Percentiles rank a stretch among this genome's conserved stretches.
phyloP scores from a whole-genome alignment of 768 basidiomycete species.

The Termitomyces bulborhizus region DNA sequence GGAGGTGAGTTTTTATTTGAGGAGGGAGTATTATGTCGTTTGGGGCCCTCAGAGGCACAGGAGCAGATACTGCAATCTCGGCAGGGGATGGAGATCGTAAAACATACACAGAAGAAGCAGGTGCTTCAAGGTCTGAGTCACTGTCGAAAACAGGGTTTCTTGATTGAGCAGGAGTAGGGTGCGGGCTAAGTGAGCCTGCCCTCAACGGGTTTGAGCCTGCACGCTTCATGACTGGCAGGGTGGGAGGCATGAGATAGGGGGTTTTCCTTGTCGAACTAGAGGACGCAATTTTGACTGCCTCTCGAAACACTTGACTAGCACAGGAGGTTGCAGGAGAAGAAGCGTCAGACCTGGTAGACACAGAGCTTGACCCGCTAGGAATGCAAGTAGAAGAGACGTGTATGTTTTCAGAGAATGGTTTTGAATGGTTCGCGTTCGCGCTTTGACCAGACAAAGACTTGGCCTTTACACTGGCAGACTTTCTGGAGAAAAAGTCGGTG shows the following conservation, averaged over 20 bases:
- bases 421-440: background rate
- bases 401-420: background rate
- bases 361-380: slow-evolving; percentile 8
- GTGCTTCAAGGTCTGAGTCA: slow-evolving; percentile 26
- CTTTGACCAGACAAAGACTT: slow-evolving; percentile 5
- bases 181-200: slow-evolving; percentile 4
- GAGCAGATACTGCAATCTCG: slow-evolving; percentile 2
- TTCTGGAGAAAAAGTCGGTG: slow-evolving; percentile 42
- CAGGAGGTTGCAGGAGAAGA: slow-evolving; percentile 9
- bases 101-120: slow-evolving; percentile 23
- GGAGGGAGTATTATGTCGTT: slow-evolving; percentile 17
- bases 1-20: slow-evolving; percentile 12
- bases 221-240: background rate
- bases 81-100: slow-evolving; percentile 19
- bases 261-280: slow-evolving; percentile 8
- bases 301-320: slow-evolving; percentile 5
- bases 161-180: slow-evolving; percentile 14
- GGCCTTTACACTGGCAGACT: slow-evolving; percentile 9
- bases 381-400: slow-evolving; percentile 6
- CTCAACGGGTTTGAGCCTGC: slow-evolving; percentile 1
- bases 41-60: slow-evolving; percentile 15
- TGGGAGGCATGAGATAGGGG: slow-evolving; percentile 6
- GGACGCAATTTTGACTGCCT: slow-evolving; percentile 17
- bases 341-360: slow-evolving; percentile 15
- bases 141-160: slow-evolving; percentile 31